phyloP scores from a whole-genome alignment of 2,329 filamentous ascomycete genomes.

The Beauveria medogensis region DNA sequence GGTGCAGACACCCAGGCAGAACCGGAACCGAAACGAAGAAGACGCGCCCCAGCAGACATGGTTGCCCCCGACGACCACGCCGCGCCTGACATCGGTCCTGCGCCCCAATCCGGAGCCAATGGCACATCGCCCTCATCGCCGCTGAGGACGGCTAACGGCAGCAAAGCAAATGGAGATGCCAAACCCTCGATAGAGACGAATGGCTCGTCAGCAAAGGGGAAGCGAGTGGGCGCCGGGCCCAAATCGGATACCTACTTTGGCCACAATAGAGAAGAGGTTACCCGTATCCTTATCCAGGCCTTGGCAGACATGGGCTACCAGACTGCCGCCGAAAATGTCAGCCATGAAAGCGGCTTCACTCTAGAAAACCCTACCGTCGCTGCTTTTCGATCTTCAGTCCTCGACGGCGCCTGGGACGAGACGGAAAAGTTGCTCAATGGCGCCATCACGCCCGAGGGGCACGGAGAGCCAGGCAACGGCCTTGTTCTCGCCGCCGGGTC shows the following conservation, averaged over 20 bases:
- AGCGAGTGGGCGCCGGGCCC: slow-evolving; percentile 13
- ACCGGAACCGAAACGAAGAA: slow-evolving; percentile 41
- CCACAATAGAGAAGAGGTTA: slow-evolving; percentile 88
- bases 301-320: slow-evolving; percentile 82
- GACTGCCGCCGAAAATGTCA: slow-evolving; percentile 64
- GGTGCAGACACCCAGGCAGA: slow-evolving; percentile 12
- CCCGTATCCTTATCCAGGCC: slow-evolving; percentile 84
- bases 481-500: slow-evolving; percentile 69
- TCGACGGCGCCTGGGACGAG: slow-evolving; percentile 72
- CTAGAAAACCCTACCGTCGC: slow-evolving; percentile 80
- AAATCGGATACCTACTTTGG: slow-evolving; percentile 55
- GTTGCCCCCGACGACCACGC: slow-evolving; percentile 46
- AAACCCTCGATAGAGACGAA: slow-evolving; percentile 43
- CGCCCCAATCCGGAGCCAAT: slow-evolving; percentile 25
- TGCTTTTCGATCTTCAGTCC: slow-evolving; percentile 73
- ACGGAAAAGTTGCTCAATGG: slow-evolving; percentile 76
- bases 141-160: slow-evolving; percentile 17
- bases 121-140: slow-evolving; percentile 30
- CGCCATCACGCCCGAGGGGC: slow-evolving; percentile 28
- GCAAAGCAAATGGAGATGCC: slow-evolving; percentile 38
- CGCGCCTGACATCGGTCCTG: slow-evolving; percentile 48
- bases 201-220: slow-evolving; percentile 38
- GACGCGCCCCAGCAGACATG: slow-evolving; percentile 51
- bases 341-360: slow-evolving; percentile 75
- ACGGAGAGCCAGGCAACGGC: slow-evolving; percentile 39